Conservation (phyloP, 192 early-diverging fungal genomes). For the Entomortierella lignicola region DNA sequence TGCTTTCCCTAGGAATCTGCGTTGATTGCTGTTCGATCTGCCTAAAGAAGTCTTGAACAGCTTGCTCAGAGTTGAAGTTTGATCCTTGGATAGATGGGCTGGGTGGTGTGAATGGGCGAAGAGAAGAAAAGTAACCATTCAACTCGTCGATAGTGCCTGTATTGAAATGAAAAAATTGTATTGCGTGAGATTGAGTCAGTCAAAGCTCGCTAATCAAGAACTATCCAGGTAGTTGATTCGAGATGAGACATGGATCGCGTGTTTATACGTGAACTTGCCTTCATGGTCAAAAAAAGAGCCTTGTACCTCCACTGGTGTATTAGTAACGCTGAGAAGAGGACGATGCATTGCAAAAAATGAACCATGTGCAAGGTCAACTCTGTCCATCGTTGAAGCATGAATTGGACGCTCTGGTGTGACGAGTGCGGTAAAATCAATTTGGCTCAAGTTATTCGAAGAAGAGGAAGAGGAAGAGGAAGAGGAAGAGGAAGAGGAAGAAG, state of each 20-base stretch:
- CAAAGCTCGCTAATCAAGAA: background rate
- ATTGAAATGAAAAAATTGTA: background rate
- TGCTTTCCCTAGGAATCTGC: conserved; percentile 6
- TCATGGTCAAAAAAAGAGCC: conserved; percentile 4
- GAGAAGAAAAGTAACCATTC: conserved; percentile 45
- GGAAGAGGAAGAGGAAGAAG: conserved; percentile 35
- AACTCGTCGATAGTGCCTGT: conserved; percentile 39
- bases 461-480: conserved; percentile 33
- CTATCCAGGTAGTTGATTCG: background rate
- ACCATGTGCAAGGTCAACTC: conserved; percentile 63
- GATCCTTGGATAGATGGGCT: background rate
- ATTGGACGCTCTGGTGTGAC: conserved; percentile 25
- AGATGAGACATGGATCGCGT: background rate
- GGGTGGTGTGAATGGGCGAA: conserved; percentile 58
- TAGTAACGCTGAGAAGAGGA: conserved; percentile 62
- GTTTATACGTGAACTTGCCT: conserved; percentile 10
- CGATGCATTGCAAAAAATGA: conserved; percentile 71
- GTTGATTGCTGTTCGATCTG: conserved; percentile 12
- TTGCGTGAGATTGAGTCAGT: background rate
- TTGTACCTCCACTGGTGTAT: conserved; percentile 11
- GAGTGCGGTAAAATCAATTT: conserved; percentile 10
- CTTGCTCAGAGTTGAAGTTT: conserved; percentile 18
- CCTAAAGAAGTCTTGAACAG: conserved; percentile 40
- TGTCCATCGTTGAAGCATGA: conserved; percentile 27
- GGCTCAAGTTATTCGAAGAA: conserved; percentile 3